Conservation (phyloP, 768 basidiomycete genomes). For the Ramaria rubella region DNA sequence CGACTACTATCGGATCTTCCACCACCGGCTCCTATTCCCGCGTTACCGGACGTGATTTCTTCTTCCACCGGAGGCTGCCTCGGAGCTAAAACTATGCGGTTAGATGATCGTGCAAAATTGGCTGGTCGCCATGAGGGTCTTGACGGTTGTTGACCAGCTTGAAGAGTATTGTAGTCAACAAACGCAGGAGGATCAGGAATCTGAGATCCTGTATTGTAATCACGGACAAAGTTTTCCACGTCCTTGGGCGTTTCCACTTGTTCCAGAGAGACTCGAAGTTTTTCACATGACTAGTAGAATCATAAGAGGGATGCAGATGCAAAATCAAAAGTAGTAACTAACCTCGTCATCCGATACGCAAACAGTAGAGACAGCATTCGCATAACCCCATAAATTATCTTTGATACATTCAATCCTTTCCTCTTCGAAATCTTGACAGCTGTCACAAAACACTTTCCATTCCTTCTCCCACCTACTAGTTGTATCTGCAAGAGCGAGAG, state of each 20-base stretch:
- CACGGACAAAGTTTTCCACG: conserved; percentile 81
- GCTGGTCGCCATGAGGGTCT: conserved; percentile 53
- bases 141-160: conserved; percentile 46
- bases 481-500: conserved; percentile 72
- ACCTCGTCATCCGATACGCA: conserved; percentile 97
- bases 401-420: conserved; percentile 92
- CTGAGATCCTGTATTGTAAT: conserved; percentile 80
- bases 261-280: conserved; percentile 78
- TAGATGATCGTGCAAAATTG: conserved; percentile 41
- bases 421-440: conserved; percentile 93
- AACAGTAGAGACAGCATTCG: conserved; percentile 92
- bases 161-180: conserved; percentile 59
- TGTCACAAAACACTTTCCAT: conserved; percentile 94
- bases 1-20: conserved; percentile 12
- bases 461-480: conserved; percentile 82
- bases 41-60: conserved; percentile 47
- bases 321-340: conserved; percentile 19
- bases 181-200: conserved; percentile 87
- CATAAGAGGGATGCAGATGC: conserved; percentile 3
- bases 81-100: conserved; percentile 29
- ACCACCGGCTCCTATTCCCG: conserved; percentile 69
- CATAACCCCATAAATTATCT: conserved; percentile 92
- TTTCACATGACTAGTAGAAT: conserved; percentile 75
- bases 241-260: conserved; percentile 84
- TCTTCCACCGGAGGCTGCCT: conserved; percentile 35